Evolutionary conservation across 345 rosid species (phyloP).

Genomic region (Brassica cretica): DNA sequence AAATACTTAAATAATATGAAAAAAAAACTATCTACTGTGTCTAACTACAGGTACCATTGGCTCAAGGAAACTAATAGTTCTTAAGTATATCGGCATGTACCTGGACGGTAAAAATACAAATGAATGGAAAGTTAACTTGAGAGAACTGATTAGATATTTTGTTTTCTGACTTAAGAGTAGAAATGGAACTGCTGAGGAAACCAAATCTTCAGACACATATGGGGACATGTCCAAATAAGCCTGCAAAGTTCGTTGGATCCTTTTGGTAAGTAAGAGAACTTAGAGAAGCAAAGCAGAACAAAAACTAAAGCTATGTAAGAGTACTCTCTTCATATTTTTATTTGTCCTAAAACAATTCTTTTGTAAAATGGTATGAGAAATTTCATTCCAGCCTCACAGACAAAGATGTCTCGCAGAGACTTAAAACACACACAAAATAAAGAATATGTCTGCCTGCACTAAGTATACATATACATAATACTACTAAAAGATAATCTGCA

Average conservation of each 20-base stretch:
- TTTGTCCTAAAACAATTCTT: neutral
- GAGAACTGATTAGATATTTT: constrained; percentile 29
- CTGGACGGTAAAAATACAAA: constrained; percentile 28
- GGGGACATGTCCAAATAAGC: constrained; percentile 36
- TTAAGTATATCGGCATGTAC: constrained; percentile 34
- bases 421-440: too few species aligned
- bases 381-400: neutral
- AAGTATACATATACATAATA: constrained; percentile 6
- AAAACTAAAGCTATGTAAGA: neutral
- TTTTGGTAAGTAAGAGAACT: constrained; percentile 34
- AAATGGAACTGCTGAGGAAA: constrained; percentile 1
- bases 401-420: constrained; percentile 1
- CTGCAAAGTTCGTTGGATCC: constrained; percentile 43
- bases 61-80: constrained; percentile 27
- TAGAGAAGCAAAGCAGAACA: neutral
- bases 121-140: constrained; percentile 34
- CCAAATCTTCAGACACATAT: constrained; percentile 38
- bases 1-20: neutral
- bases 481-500: constrained; percentile 14
- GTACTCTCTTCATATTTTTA: neutral
- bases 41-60: constrained; percentile 19
- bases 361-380: neutral
- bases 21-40: constrained; percentile 10
- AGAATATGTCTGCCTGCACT: neutral
- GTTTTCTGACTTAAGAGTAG: neutral